Evolutionary conservation across 129 eudicot genomes (phyloP).

Genomic region (Flaveria ramosissima): DNA sequence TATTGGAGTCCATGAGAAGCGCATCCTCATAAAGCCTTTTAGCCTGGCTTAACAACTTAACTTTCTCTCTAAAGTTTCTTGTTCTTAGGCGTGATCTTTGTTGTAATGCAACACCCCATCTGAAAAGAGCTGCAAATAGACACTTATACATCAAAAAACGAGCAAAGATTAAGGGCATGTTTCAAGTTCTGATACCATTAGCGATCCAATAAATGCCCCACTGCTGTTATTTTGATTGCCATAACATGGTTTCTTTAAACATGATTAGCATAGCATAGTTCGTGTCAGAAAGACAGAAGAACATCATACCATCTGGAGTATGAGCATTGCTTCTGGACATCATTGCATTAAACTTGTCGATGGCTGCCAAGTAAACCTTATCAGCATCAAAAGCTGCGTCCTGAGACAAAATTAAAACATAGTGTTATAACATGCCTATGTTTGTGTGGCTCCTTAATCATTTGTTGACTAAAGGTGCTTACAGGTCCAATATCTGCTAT

Average conservation of each 20-base stretch:
- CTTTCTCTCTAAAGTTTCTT: slow-evolving; percentile 73
- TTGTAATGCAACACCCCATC: slow-evolving; percentile 93
- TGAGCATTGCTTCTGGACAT: slow-evolving; percentile 83
- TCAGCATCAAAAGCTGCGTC: slow-evolving; percentile 94
- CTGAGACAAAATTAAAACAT: slow-evolving; percentile 38
- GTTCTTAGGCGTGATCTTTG: slow-evolving; percentile 84
- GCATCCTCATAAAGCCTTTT: slow-evolving; percentile 91
- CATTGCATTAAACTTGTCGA: slow-evolving; percentile 95
- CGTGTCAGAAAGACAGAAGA: neutral
- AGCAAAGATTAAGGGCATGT: neutral
- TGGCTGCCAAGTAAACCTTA: slow-evolving; percentile 93
- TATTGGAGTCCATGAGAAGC: slow-evolving; percentile 69
- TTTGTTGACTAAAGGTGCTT: slow-evolving; percentile 35
- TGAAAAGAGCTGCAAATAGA: slow-evolving; percentile 80
- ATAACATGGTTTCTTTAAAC: slow-evolving; percentile 11
- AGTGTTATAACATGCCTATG: slow-evolving; percentile 4
- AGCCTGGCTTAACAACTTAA: slow-evolving; percentile 84
- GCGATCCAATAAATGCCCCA: neutral
- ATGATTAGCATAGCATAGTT: neutral
- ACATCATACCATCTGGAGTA: slow-evolving; percentile 86
- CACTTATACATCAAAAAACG: neutral
- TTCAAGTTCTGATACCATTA: neutral
- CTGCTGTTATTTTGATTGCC: neutral
- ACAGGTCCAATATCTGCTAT: slow-evolving; percentile 98
- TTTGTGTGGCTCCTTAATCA: neutral